Evolutionary conservation across 805 yeast genomes (phyloP), one percentile per base, ranked within the genome.

Genomic region (Candida xiaguanensis): DNA sequence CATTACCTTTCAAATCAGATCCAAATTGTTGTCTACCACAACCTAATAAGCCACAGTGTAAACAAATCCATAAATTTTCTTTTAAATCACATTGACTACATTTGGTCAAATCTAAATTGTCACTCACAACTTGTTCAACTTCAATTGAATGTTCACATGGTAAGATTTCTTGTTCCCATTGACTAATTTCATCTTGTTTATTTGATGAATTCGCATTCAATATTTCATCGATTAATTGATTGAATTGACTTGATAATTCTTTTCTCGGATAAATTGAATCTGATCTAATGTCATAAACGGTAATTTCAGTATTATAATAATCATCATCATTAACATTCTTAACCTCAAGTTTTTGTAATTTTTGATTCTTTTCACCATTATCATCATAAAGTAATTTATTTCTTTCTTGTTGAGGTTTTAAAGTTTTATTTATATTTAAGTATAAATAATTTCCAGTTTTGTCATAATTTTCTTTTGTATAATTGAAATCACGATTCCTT

Each of bases 21-120:
- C 98, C 99, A 55, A 85, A 87, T 60, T 93, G 99, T 23, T 81
- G 80, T 47, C 99, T 70, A 5, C 99, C 99, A 64, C 99, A 93
- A 4, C 96, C 96, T 8, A 89, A 51, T n/a, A 75, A 65, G 2
- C 99, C 99, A 72, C 99, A 93, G 35, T 76, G 75, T 33, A 93
- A 63, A 65, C 99, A 93, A 13, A 93, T 69, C 99, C 99, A 93
- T 34, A 93, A 62, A 56, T 93, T 93, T 47, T 82, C 85, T 22
- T 63, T 59, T 47, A 93, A 66, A 1, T 74, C 85, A 63, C 95
- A 85, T 8, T 57, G 58, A 2, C 50, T 45, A 58, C 95, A 85
- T 35, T 73, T 53, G 0, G 67, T 44, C 5, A 73, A 47, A 24
- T 74, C 67, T 3, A 34, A 52, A 18, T n/a, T 40, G 8, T 27